Percentiles rank a stretch among this genome's conserved stretches.
These are phyloP conservation scores for Hypoxylon sp. DNA, from an alignment of 2,329 filamentous ascomycete genomes.

Conservation along the genomic window DNA sequence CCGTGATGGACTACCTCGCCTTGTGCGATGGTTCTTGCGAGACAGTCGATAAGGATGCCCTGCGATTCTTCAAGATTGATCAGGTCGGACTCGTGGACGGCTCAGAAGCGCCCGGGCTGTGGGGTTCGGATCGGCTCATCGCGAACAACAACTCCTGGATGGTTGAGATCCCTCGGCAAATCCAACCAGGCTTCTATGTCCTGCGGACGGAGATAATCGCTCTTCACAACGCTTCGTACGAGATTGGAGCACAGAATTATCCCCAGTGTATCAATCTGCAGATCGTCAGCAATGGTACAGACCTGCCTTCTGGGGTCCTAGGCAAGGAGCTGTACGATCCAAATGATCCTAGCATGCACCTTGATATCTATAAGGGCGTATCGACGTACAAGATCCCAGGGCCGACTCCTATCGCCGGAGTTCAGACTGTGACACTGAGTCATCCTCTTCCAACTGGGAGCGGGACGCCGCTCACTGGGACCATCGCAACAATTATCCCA, in stretches of 20 bases:
- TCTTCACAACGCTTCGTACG: constrained; percentile 59
- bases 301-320: constrained; percentile 40
- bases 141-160: constrained; percentile 63
- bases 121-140: constrained; percentile 59
- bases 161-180: constrained; percentile 59
- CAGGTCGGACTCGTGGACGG: constrained; percentile 48
- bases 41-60: background rate
- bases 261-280: constrained; percentile 70
- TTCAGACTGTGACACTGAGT: background rate
- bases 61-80: background rate
- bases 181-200: constrained; percentile 64
- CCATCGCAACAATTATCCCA: background rate
- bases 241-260: constrained; percentile 63
- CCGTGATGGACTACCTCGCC: background rate
- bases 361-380: constrained; percentile 45
- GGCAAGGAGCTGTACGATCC: constrained; percentile 47
- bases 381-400: constrained; percentile 48
- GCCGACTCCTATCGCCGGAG: constrained; percentile 40
- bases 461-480: background rate
- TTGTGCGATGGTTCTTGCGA: background rate
- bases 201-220: constrained; percentile 52
- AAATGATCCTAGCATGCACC: constrained; percentile 44
- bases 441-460: background rate
- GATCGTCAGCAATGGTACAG: constrained; percentile 61
- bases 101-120: constrained; percentile 49